Evolutionary conservation across 2,329 filamentous ascomycete genomes (phyloP), one percentile per base, ranked within the genome.

Genomic region (Hirsutella minnesotensis): DNA sequence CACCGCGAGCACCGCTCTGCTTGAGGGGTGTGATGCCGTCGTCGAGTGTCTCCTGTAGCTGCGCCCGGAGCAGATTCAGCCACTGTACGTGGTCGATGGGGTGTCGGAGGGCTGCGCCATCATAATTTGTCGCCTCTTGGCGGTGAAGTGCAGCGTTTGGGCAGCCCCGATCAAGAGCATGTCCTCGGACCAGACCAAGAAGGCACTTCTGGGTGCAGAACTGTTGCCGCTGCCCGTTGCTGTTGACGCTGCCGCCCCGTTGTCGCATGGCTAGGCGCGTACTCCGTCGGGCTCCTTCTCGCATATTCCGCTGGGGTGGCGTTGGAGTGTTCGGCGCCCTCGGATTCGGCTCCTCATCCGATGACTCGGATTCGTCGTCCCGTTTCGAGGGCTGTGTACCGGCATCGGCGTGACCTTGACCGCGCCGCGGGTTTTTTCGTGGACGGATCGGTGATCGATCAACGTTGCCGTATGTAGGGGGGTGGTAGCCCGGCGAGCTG

Each of bases 41-140:
- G 27, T 30, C 27, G 3, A 4, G 4, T 3, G 27, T 10, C 3
- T 30, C 9, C 2, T 30, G 4, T 3, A 30, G 27, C 27, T 30
- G 27, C 27, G 9, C 15, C 27, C 27, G 15, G 27, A 30, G 27
- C 9, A 30, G 27, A 15, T 10, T n/a, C n/a, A n/a, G n/a, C n/a
- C n/a, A 30, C 27, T 30, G 27, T 10, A 15, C 27, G 27, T 4
- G 3, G 15, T 30, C 27, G 27, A 30, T n/a, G n/a, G 10, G 12
- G 41, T 53, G 51, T 31, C 50, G 38, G 38, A 66, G 49, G 9
- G 51, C 56, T 49, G 67, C 57, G 31, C 21, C 31, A 20, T n/a
- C n/a, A 10, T 24, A 3, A 21, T 16, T 12, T 5, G 9, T 13
- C 29, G 27, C 29, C 16, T 21, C 39, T 4, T 41, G 44, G n/a